Evolutionary conservation across 2,329 filamentous ascomycete genomes (phyloP), one percentile per base, ranked within the genome.

Genomic region (Chrysosporium keratinophilum): DNA sequence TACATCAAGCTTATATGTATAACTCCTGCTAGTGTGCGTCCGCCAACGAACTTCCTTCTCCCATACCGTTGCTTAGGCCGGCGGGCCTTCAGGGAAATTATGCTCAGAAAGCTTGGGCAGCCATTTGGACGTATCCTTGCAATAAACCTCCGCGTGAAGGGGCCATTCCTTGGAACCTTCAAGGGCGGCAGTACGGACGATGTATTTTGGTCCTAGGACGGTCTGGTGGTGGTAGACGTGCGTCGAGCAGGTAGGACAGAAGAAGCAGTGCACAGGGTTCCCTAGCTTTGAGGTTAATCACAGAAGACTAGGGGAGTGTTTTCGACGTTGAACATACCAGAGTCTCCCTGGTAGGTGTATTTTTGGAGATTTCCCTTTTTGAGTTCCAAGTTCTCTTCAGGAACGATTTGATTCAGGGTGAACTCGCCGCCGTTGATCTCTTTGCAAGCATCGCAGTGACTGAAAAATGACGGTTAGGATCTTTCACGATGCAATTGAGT

Each of bases 391-490:
- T 71, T 67, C 33, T 68, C 65, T 60, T 72, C 68, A 44, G 75
- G 75, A 51, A 78, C 71, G 64, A 79, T 74, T 57, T 78, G 74
- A 67, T 79, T 80, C 57, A 79, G 67, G 15, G 76, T 79, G 69
- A 69, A 78, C 47, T 74, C 70, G 15, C 71, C 67, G 58, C 76
- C 76, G 50, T 71, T 71, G 54, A 79, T 71, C 56, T 69, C 63
- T 61, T 80, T 79, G 75, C 78, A 81, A 31, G 77, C 78, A 60
- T 77, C 70, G 68, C 78, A 80, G 61, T 80, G 78, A 70, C 77
- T 77, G 53, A n/a, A 39, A 19, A 15, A 28, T 3, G 23, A 28
- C 23, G 3, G 23, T 28, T 28, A n/a, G 23, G 23, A 28, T 28
- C 7, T 28, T 7, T 28, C 23, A 28, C 7, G 23, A 28, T 28